Conservation (phyloP, 805 yeast genomes). For the Spathaspora boniae region DNA sequence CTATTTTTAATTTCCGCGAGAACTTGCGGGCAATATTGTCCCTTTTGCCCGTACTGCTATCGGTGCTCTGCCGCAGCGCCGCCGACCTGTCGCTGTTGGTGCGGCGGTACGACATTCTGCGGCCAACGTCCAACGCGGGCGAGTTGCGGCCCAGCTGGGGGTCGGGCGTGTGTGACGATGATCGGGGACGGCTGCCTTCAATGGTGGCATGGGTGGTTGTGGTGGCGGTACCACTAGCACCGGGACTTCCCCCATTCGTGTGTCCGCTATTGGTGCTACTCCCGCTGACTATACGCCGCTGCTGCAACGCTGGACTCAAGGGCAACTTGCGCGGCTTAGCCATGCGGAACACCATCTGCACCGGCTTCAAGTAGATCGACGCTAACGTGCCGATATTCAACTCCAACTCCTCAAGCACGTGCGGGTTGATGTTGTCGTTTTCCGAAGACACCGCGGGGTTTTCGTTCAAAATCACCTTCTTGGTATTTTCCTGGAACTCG, state of each 20-base stretch:
- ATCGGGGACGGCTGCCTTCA: not conserved
- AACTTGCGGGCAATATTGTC: conserved; percentile 30
- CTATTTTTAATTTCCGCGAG: conserved; percentile 19
- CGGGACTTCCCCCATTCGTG: not conserved
- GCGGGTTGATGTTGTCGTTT: conserved; percentile 66
- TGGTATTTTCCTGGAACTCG: conserved; percentile 37
- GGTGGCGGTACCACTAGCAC: conserved; percentile 1
- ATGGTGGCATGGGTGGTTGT: not conserved
- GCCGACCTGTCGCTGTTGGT: conserved; percentile 7
- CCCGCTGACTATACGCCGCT: too few species aligned
- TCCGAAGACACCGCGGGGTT: conserved; percentile 65
- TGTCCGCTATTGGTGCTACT: too few species aligned
- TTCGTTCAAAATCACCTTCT: conserved; percentile 53
- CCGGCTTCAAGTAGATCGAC: conserved; percentile 80
- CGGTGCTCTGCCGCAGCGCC: conserved; percentile 6
- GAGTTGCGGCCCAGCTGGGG: conserved; percentile 2
- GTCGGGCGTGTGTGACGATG: conserved; percentile 1
- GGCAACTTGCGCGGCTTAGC: conserved; percentile 51
- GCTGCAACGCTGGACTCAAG: conserved; percentile 42
- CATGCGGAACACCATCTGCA: conserved; percentile 71
- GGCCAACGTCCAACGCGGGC: conserved; percentile 3
- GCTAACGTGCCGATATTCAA: conserved; percentile 79
- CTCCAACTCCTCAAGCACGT: conserved; percentile 75
- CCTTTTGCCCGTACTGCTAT: conserved; percentile 14
- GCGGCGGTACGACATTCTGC: conserved; percentile 10